These are phyloP conservation scores for Ophiostoma tasmaniense DNA, from an alignment of 2,329 filamentous ascomycete genomes.

Conservation along the genomic window DNA sequence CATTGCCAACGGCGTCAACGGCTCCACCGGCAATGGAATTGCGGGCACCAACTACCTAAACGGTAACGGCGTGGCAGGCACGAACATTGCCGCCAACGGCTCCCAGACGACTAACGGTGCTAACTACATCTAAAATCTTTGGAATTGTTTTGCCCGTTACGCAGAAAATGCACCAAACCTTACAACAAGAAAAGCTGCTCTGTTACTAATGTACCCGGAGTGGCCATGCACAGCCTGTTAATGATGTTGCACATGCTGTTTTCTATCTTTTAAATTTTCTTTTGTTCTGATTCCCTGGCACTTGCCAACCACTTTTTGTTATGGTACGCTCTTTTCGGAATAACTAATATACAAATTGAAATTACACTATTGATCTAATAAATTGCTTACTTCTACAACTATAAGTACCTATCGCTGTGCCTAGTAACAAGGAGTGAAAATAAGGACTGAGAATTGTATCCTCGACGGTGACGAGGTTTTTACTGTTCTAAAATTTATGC, in stretches of 20 bases:
- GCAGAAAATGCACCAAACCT: background rate
- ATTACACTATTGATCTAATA: too few species aligned
- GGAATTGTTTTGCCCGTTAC: background rate
- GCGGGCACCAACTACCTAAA: conserved; percentile 15
- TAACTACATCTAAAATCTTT: background rate
- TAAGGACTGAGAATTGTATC: too few species aligned
- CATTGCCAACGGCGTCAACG: conserved; percentile 16
- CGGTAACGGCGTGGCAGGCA: background rate
- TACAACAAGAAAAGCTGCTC: background rate
- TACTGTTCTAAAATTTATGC: too few species aligned
- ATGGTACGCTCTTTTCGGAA: background rate
- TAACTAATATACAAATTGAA: background rate
- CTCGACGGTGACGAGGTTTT: too few species aligned
- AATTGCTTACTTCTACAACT: too few species aligned
- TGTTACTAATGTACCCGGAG: background rate
- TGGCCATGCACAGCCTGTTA: background rate
- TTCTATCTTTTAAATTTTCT: background rate
- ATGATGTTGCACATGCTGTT: background rate
- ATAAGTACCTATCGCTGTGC: too few species aligned
- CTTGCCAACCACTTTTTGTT: background rate
- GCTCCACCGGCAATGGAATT: conserved; percentile 11
- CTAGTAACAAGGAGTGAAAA: too few species aligned
- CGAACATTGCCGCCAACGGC: background rate
- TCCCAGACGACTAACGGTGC: background rate
- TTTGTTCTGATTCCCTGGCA: conserved; percentile 5